Conservation (phyloP, 2,329 filamentous ascomycete species). For the Lecanoromycetidae sp. region DNA sequence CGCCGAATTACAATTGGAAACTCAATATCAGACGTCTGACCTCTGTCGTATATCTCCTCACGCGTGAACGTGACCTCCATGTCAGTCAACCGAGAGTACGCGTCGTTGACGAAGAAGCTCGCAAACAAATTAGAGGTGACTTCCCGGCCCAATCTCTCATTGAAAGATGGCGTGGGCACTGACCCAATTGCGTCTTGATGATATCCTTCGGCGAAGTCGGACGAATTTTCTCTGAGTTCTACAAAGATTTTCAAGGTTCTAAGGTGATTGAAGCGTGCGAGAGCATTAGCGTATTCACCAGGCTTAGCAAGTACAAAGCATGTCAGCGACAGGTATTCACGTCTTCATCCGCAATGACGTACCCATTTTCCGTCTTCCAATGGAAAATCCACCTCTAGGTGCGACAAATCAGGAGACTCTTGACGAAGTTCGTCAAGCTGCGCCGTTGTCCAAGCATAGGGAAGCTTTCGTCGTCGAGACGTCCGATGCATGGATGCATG, state of each 20-base stretch:
- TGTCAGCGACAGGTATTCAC: no score
- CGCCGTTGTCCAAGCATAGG: background rate
- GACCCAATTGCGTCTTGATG: background rate
- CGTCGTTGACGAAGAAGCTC: background rate
- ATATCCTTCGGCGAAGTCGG: background rate
- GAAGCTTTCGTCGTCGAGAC: background rate
- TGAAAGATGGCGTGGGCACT: background rate
- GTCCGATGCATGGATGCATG: background rate
- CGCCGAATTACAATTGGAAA: background rate
- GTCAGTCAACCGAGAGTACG: background rate
- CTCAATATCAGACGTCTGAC: background rate
- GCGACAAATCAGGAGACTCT: background rate
- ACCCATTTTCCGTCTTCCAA: background rate
- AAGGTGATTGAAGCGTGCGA: background rate
- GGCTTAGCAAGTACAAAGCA: no score
- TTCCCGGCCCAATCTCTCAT: background rate
- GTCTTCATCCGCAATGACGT: background rate
- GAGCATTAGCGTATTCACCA: background rate
- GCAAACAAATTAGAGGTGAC: background rate
- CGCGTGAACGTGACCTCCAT: background rate
- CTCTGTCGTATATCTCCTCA: background rate
- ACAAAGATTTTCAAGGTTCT: background rate
- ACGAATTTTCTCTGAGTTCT: background rate
- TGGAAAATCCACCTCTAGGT: background rate
- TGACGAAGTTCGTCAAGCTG: background rate